These are phyloP conservation scores for Malassezia psittaci DNA, from an alignment of 1,284 basidiomycete species.

Conservation along the genomic window DNA sequence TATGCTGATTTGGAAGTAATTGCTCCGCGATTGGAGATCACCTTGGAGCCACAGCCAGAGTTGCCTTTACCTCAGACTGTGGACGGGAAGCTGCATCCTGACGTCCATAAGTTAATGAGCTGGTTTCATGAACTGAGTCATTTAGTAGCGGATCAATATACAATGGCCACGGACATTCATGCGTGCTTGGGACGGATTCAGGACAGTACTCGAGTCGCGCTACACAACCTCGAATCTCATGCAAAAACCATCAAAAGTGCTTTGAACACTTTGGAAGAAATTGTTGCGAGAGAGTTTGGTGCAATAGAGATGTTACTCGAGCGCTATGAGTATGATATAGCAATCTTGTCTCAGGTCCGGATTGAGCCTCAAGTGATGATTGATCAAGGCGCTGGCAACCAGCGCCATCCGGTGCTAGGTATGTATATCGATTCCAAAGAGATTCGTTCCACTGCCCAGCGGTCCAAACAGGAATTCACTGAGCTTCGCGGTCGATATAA, in stretches of 20 bases:
- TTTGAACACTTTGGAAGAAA: slow-evolving; percentile 21
- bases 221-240: slow-evolving; percentile 37
- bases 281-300: slow-evolving; percentile 27
- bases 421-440: slow-evolving; percentile 33
- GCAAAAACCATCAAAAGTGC: slow-evolving; percentile 30
- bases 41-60: slow-evolving; percentile 18
- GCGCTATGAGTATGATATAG: slow-evolving; percentile 34
- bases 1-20: slow-evolving; percentile 32
- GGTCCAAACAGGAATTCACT: slow-evolving; percentile 24
- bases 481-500: slow-evolving; percentile 26
- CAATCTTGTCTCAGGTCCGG: slow-evolving; percentile 30
- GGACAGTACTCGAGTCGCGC: slow-evolving; percentile 31
- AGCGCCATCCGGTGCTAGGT: slow-evolving; percentile 22
- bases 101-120: slow-evolving; percentile 24
- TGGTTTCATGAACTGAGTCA: slow-evolving; percentile 24
- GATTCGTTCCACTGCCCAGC: slow-evolving; percentile 32
- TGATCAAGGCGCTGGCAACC: slow-evolving; percentile 3
- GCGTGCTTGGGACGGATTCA: slow-evolving; percentile 26
- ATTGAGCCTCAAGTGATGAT: slow-evolving; percentile 33
- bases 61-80: not conserved
- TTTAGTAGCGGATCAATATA: slow-evolving; percentile 6
- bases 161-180: slow-evolving; percentile 18
- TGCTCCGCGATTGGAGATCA: slow-evolving; percentile 28
- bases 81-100: slow-evolving; percentile 28
- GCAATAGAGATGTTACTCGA: slow-evolving; percentile 35